Evolutionary conservation across 352 stramenopile species (phyloP).

Genomic region (Paralagenidium karlingii): DNA sequence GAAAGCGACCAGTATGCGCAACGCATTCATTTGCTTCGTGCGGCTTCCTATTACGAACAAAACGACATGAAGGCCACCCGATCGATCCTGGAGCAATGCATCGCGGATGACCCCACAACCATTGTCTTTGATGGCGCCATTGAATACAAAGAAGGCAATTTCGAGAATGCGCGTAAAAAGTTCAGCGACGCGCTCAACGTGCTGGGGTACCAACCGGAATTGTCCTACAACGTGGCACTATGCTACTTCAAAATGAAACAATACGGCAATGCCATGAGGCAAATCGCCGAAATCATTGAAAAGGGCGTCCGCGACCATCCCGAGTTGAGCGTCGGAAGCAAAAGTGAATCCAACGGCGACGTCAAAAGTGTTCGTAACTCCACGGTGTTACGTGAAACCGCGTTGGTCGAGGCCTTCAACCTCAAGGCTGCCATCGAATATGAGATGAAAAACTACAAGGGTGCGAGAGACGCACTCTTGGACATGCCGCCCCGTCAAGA

Average conservation of each 20-base stretch:
- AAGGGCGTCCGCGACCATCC: conserved; percentile 84
- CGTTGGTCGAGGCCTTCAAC: conserved; percentile 92
- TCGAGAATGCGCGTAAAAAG: conserved; percentile 77
- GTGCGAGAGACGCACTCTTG: conserved; percentile 68
- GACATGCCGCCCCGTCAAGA: conserved; percentile 89
- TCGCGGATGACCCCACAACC: conserved; percentile 87
- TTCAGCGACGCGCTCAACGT: conserved; percentile 90
- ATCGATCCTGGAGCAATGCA: conserved; percentile 86
- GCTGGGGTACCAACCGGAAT: conserved; percentile 86
- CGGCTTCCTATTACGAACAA: conserved; percentile 92
- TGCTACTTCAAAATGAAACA: conserved; percentile 91
- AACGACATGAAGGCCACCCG: conserved; percentile 88
- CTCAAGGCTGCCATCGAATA: conserved; percentile 94
- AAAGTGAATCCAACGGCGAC: conserved; percentile 79
- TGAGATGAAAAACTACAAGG: conserved; percentile 88
- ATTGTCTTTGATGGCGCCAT: conserved; percentile 76
- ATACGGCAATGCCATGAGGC: conserved; percentile 84
- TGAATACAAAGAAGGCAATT: conserved; percentile 83
- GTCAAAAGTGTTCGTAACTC: conserved; percentile 89
- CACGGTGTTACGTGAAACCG: conserved; percentile 85
- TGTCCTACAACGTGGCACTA: conserved; percentile 93
- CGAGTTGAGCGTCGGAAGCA: conserved; percentile 88
- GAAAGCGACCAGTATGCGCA: conserved; percentile 81
- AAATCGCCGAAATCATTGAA: conserved; percentile 92
- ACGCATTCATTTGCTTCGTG: conserved; percentile 75